Evolutionary conservation across 352 stramenopile species (phyloP).

Genomic region (Globisporangium nodosum): DNA sequence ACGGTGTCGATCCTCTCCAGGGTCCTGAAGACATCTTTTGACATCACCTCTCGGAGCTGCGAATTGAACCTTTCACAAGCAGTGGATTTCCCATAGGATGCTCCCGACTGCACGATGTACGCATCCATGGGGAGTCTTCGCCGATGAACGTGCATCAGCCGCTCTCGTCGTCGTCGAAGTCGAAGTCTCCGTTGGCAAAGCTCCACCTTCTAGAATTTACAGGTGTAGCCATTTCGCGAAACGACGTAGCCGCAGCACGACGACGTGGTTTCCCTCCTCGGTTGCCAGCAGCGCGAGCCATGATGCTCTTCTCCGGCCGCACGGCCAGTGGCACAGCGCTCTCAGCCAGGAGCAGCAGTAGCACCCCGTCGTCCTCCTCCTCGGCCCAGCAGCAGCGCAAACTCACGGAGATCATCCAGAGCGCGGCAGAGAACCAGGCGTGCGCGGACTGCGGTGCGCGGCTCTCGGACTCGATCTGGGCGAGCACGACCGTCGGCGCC

Average conservation of each 20-base stretch:
- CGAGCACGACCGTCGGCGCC: slow-evolving; percentile 90
- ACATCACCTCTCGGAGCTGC: too few relatives aligned
- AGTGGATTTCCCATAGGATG: too few relatives aligned
- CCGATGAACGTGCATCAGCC: too few relatives aligned
- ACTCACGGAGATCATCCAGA: slow-evolving; percentile 59
- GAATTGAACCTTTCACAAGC: too few relatives aligned
- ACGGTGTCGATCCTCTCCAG: too few relatives aligned
- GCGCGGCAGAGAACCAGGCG: slow-evolving; percentile 48
- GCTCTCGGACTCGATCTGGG: slow-evolving; percentile 89
- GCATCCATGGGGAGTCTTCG: too few relatives aligned
- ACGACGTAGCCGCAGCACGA: too few relatives aligned
- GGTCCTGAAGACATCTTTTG: too few relatives aligned
- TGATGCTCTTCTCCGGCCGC: slow-evolving; percentile 41
- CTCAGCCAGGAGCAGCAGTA: slow-evolving; percentile 8
- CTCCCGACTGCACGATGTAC: too few relatives aligned
- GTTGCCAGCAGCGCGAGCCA: slow-evolving; percentile 1
- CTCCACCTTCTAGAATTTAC: too few relatives aligned
- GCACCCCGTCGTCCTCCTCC: background rate
- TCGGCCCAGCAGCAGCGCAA: slow-evolving; percentile 27
- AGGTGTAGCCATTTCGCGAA: background rate
- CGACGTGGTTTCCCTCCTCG: background rate
- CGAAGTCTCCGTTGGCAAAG: too few relatives aligned
- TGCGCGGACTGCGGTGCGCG: slow-evolving; percentile 76
- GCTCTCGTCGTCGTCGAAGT: too few relatives aligned
- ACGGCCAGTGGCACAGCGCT: slow-evolving; percentile 16